Base-by-base conservation (phyloP, 2,329 filamentous ascomycete genomes). In the Pseudodiploospora longispora region DNA sequence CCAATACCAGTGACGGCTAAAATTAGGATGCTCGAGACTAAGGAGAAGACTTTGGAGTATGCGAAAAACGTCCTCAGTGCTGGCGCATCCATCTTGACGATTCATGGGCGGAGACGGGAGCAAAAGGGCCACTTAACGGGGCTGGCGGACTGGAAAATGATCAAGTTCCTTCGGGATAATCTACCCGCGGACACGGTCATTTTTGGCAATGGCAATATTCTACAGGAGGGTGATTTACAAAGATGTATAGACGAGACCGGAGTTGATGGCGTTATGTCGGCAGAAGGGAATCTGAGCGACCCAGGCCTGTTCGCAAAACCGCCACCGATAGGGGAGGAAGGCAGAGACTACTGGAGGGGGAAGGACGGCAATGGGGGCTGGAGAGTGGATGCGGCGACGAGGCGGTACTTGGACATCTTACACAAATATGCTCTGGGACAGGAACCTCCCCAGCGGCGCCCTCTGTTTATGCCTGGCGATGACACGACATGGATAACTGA, bases 81-180 rank as follows among this genome's bases (percentile, higher is more conserved):
- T 0, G 93, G 93, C 9, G 93, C 93, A 3, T 96, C 87, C 55
- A 90, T 97, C 44, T 74, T 98, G 49, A 93, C 93, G 0, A 87
- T 98, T 0, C 93, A 98, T 68, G 93, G 93, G 1, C 75, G 93
- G 32, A 76, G 80, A 50, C 74, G 93, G 51, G 89, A 97, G 57
- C 91, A 97, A 63, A 98, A 98, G 68, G 91, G 93, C 0, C 93
- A 98, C 60, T 78, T 95, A 58, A 98, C 93, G 0, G 93, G 93
- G 0, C 55, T 97, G 32, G 93, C 93, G 4, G 89, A 98, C 65
- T 98, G 93, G 93, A 70, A 69, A n/a, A 79, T 85, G 58, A 82
- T 98, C 45, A 77, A 82, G 4, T 91, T 86, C 58, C 66, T 98
- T 51, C 75, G 93, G 40, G 87, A 95, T 8, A 85, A 83, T 49